Evolutionary conservation across 768 basidiomycete genomes (phyloP), one percentile per base, ranked within the genome.

Genomic region (Dictyophora rubrovolvata): DNA sequence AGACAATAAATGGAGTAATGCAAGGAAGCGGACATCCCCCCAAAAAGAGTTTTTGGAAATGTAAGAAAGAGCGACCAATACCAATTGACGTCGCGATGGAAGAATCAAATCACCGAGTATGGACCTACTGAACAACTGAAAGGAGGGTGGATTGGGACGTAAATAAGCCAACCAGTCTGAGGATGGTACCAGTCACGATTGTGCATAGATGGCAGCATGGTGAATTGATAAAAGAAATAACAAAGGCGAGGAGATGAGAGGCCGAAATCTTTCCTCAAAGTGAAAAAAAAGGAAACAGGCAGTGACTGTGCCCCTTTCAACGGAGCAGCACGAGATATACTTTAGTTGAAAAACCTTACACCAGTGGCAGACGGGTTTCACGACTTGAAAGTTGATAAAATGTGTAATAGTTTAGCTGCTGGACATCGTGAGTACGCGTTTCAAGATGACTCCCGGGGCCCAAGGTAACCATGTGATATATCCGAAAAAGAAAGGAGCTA

Each of bases 1-100:
- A 87, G 71, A 16, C 69, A 64, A 60, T 75, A 75, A 33, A 75
- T 67, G 56, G 67, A 64, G 11, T 71, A 68, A 53, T 73, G 71
- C 52, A 59, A 36, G 34, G 47, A 34, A 12, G 48, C 57, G 12
- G 57, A 51, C 57, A 59, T 59, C 4, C 17, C 11, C 42, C 14
- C 12, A n/a, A 42, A n/a, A 42, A 42, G n/a, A 42, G 42, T 14
- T 42, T n/a, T 14, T 14, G 11, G 42, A 42, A 42, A 12, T 42
- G 42, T 14, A 42, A 12, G 42, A 42, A n/a, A 42, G 42, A 42
- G 42, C 28, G 28, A 28, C 28, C 28, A 28, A 28, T 28, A 28
- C 28, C 28, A 7, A 28, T 2, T 28, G 28, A 28, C 28, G 28
- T 28, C 7, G 28, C 4, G 7, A 28, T 28, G 28, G 28, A 28